Evolutionary conservation across 1,139 yeast species (phyloP).

Genomic region (Lodderomyces oxycetoniae): DNA sequence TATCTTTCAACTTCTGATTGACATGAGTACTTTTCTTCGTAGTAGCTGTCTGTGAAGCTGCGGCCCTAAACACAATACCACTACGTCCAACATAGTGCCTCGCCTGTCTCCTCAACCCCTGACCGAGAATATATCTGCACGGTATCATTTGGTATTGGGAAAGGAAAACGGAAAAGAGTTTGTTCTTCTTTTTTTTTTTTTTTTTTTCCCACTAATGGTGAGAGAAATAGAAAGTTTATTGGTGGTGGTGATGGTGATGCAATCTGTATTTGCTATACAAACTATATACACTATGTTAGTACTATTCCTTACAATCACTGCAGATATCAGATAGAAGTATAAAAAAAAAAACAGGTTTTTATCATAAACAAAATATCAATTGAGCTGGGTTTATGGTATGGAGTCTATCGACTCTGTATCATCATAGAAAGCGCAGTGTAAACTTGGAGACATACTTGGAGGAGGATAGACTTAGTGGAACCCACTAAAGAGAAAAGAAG

Average conservation of each 20-base stretch:
- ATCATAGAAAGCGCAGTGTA: conserved; percentile 20
- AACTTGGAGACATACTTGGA: not conserved
- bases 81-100: no score
- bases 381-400: conserved; percentile 46
- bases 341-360: conserved; percentile 23
- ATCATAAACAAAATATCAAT: conserved; percentile 50
- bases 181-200: not conserved
- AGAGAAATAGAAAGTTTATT: no score
- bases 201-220: not conserved
- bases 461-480: not conserved
- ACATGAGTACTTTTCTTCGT: no score
- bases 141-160: not conserved
- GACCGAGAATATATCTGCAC: no score
- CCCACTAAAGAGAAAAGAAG: not conserved
- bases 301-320: no score
- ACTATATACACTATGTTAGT: no score
- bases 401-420: conserved; percentile 46
- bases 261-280: no score
- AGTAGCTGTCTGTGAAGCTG: no score
- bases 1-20: conserved; percentile 31
- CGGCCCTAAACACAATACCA: no score
- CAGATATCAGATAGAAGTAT: no score
- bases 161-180: not conserved
- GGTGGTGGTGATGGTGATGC: no score
- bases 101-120: no score